Percentiles rank a stretch among this genome's conserved stretches.
phyloP scores from a whole-genome alignment of 2,329 filamentous ascomycete species.

The Fusarium brachygibbosum region DNA sequence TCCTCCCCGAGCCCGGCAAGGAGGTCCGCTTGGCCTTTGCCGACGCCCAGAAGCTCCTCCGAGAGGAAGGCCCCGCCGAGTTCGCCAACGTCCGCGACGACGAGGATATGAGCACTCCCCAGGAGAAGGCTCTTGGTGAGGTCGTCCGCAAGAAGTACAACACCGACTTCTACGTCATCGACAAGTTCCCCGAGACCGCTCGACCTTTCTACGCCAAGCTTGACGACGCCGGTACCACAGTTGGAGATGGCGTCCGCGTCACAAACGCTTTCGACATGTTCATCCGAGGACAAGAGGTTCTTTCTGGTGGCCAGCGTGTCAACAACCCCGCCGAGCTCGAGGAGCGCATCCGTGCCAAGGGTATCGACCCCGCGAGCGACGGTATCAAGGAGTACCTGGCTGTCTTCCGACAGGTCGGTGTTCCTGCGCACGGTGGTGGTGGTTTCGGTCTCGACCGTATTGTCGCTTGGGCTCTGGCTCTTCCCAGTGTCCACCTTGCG shows the following conservation, averaged over 20 bases:
- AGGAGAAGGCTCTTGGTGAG: slow-evolving; percentile 89
- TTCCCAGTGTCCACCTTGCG: slow-evolving; percentile 71
- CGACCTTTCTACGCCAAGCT: slow-evolving; percentile 90
- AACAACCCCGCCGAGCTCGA: slow-evolving; percentile 83
- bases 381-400: slow-evolving; percentile 93
- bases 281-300: slow-evolving; percentile 91
- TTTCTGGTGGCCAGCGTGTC: slow-evolving; percentile 93
- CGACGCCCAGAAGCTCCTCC: slow-evolving; percentile 82
- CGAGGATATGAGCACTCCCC: slow-evolving; percentile 83
- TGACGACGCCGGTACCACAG: slow-evolving; percentile 73
- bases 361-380: slow-evolving; percentile 79
- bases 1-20: slow-evolving; percentile 80
- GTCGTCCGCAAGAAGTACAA: slow-evolving; percentile 89
- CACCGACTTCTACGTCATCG: slow-evolving; percentile 96
- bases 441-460: slow-evolving; percentile 93
- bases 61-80: slow-evolving; percentile 78
- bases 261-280: slow-evolving; percentile 86
- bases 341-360: slow-evolving; percentile 81
- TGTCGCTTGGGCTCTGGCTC: slow-evolving; percentile 73
- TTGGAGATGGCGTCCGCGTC: slow-evolving; percentile 56
- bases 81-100: slow-evolving; percentile 77
- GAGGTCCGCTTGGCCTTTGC: slow-evolving; percentile 83
- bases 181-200: slow-evolving; percentile 92
- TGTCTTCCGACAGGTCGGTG: slow-evolving; percentile 82
- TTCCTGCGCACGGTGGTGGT: slow-evolving; percentile 89